These are phyloP conservation scores for Pythium apleroticum DNA, from an alignment of 352 stramenopile species.

Conservation along the genomic window DNA sequence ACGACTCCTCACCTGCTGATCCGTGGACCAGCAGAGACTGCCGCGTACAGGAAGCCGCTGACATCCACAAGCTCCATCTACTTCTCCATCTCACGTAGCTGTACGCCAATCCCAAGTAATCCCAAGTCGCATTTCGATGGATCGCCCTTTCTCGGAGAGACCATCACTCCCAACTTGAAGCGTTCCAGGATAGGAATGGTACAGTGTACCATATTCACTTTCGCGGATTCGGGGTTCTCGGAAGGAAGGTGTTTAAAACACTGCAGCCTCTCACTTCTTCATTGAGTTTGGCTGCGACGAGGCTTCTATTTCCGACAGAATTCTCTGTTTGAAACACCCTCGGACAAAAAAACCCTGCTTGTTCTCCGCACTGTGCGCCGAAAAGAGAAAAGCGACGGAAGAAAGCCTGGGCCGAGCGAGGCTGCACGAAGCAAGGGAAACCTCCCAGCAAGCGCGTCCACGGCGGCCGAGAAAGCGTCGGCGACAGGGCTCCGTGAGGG, in stretches of 20 bases:
- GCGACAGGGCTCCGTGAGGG: slow-evolving; percentile 1
- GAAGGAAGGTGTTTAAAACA: slow-evolving; percentile 3
- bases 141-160: not conserved
- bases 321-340: slow-evolving; percentile 32
- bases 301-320: slow-evolving; percentile 5
- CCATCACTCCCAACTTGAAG: slow-evolving; percentile 39
- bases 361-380: slow-evolving; percentile 6
- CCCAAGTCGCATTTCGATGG: too few relatives aligned
- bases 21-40: not conserved
- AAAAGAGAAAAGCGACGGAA: slow-evolving; percentile 20
- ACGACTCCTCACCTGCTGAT: slow-evolving; percentile 25
- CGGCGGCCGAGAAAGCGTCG: not conserved
- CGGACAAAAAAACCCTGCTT: slow-evolving; percentile 18
- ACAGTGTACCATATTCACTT: slow-evolving; percentile 21
- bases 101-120: not conserved
- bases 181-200: slow-evolving; percentile 16
- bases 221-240: slow-evolving; percentile 5
- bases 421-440: slow-evolving; percentile 12
- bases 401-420: not conserved
- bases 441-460: not conserved
- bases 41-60: not conserved
- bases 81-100: not conserved
- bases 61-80: not conserved
- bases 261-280: not conserved
- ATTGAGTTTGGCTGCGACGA: not conserved